Conservation (phyloP, 164 flowering plant genomes). For the Stephania japonica region DNA sequence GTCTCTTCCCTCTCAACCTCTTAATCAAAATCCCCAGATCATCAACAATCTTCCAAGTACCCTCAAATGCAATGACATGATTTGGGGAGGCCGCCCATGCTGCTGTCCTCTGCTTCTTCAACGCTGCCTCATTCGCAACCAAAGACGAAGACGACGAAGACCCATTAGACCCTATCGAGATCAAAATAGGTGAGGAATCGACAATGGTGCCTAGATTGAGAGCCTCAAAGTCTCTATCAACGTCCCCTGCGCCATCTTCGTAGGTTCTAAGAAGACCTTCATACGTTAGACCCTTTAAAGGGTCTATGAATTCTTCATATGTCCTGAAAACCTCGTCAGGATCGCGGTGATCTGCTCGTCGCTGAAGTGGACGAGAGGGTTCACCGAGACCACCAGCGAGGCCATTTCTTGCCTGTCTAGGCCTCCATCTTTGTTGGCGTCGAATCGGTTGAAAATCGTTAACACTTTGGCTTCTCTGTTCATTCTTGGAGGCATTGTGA, state of each 20-base stretch:
- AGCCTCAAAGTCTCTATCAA: constrained; percentile 92
- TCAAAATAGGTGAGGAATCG: constrained; percentile 13
- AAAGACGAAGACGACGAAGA: constrained; percentile 50
- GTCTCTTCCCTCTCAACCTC: constrained; percentile 68
- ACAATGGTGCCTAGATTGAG: constrained; percentile 47
- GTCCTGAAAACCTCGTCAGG: constrained; percentile 93
- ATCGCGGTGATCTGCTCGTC: constrained; percentile 91
- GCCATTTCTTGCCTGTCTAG: constrained; percentile 91
- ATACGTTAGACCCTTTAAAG: constrained; percentile 65
- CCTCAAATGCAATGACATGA: constrained; percentile 85
- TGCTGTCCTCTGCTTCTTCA: constrained; percentile 66
- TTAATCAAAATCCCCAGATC: constrained; percentile 85
- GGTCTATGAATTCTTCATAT: constrained; percentile 81
- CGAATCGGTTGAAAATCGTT: constrained; percentile 82
- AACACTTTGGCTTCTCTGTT: constrained; percentile 90
- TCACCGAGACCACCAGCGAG: constrained; percentile 84
- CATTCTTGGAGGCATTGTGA: constrained; percentile 52
- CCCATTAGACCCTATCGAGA: constrained; percentile 26
- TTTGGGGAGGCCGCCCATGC: constrained; percentile 91
- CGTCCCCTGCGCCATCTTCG: constrained; percentile 98
- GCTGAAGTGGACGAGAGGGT: constrained; percentile 93
- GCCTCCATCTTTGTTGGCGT: constrained; percentile 73
- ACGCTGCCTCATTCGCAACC: constrained; percentile 51
- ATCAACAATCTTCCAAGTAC: constrained; percentile 88
- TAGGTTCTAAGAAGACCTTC: constrained; percentile 86